Evolutionary conservation across 352 stramenopile genomes (phyloP), one percentile per base, ranked within the genome.

Genomic region (Phytophthora sansomeana): DNA sequence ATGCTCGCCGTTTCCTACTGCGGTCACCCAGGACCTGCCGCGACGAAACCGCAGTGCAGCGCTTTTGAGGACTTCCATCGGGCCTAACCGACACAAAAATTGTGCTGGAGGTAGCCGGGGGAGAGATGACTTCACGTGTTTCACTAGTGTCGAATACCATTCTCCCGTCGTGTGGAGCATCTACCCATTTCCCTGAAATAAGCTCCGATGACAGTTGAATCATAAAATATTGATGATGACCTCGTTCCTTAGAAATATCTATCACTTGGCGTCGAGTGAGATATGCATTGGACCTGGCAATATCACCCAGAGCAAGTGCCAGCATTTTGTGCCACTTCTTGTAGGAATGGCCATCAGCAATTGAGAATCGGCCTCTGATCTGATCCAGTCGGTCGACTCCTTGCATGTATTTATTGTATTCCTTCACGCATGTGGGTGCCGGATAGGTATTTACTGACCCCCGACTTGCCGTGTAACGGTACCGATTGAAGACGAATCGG

Each of bases 261-360:
- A 49, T 7, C 8, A 35, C 19, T 13, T 75, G 29, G 10, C 28
- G 26, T 2, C 29, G 46, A 4, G 46, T 30, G 28, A 41, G 11
- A 28, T 53, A 53, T 16, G 46, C 46, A 43, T 19, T 81, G 13
- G 58, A 47, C 0, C 62, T 49, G 11, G 69, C 61, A 26, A 78
- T 67, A 30, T 43, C 65, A 10, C 67, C 54, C 6, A 75, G 17
- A 0, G 48, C 54, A 1, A 78, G 8, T 0, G 33, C 60, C 0
- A 75, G 53, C 21, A 71, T 75, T 74, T 78, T 78, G 60, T 75
- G 49, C 57, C 65, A 75, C 21, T 65, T 71, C 30, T 75, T 69
- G 28, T 64, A 67, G 0, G 54, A 74, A 21, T 79, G 66, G 5
- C 63, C 67, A 29, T 72, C 62, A 0, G 67, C 59, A 29, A 77